Conservation (phyloP, 805 yeast species). For the Pichia thaimueangensis region DNA sequence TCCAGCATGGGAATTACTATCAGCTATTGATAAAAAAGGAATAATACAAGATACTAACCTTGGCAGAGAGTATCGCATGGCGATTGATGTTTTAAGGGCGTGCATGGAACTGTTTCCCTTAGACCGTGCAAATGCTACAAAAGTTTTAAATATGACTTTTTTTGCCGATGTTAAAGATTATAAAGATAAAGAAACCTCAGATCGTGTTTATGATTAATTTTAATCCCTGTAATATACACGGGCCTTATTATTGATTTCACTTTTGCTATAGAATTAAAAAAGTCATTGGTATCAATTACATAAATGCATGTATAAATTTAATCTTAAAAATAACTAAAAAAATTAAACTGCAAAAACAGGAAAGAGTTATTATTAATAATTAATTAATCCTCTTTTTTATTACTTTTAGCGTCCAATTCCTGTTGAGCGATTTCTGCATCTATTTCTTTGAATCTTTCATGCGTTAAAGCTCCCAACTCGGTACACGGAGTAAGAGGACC, state of each 20-base stretch:
- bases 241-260: too few species aligned
- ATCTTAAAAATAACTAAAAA: not conserved
- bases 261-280: too few species aligned
- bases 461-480: slow-evolving; percentile 33
- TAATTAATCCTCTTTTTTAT: slow-evolving; percentile 5
- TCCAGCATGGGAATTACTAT: slow-evolving; percentile 60
- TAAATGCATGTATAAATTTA: too few species aligned
- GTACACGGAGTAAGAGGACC: slow-evolving; percentile 53
- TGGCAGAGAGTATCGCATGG: slow-evolving; percentile 37
- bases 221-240: too few species aligned
- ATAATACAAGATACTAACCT: slow-evolving; percentile 30
- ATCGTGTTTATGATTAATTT: too few species aligned
- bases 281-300: too few species aligned
- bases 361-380: too few species aligned
- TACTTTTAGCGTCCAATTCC: not conserved
- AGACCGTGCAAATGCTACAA: slow-evolving; percentile 51
- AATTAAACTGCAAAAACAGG: not conserved
- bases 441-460: slow-evolving; percentile 33
- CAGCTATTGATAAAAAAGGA: slow-evolving; percentile 40
- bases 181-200: too few species aligned
- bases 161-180: slow-evolving; percentile 32
- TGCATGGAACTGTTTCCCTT: slow-evolving; percentile 54
- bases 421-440: slow-evolving; percentile 21
- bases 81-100: slow-evolving; percentile 49
- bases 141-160: slow-evolving; percentile 51